Conservation (phyloP, 768 basidiomycete genomes). For the Panus rudis region DNA sequence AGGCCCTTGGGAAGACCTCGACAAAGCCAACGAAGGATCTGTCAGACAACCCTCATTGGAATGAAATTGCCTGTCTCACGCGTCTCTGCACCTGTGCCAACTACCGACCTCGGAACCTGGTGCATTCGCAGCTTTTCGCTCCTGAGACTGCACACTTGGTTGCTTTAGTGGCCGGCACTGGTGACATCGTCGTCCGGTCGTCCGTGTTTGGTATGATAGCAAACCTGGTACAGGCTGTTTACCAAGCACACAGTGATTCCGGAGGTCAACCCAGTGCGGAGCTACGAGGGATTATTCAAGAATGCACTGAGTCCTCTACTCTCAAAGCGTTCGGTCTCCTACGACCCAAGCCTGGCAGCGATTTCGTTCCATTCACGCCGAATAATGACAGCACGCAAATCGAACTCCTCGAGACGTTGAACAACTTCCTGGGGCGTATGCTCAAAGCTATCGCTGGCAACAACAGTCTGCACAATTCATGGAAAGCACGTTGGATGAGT, state of each 20-base stretch:
- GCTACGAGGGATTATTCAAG: constrained; percentile 55
- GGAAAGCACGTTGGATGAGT: constrained; percentile 93
- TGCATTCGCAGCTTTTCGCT: constrained; percentile 69
- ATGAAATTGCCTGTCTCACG: constrained; percentile 72
- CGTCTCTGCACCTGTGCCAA: constrained; percentile 70
- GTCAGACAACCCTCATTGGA: constrained; percentile 69
- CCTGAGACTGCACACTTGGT: constrained; percentile 80
- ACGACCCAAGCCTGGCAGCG: constrained; percentile 57
- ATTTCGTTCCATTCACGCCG: constrained; percentile 55
- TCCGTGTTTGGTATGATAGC: constrained; percentile 77
- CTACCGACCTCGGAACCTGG: constrained; percentile 55
- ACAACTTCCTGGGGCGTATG: constrained; percentile 53
- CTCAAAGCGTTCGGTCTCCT: constrained; percentile 69
- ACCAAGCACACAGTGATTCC: constrained; percentile 52
- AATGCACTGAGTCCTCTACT: constrained; percentile 47
- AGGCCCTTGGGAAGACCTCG: constrained; percentile 73
- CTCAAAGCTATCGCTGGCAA: constrained; percentile 61
- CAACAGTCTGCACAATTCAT: constrained; percentile 71
- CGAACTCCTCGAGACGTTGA: constrained; percentile 60
- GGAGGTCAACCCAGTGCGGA: constrained; percentile 35
- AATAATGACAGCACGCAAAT: constrained; percentile 47
- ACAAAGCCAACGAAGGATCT: constrained; percentile 56
- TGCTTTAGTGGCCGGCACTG: constrained; percentile 69
- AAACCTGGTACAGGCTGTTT: constrained; percentile 76
- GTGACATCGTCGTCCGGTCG: constrained; percentile 66